These are phyloP conservation scores for Mortierella polycephala DNA, from an alignment of 371 early-diverging fungal genomes.

Conservation along the genomic window DNA sequence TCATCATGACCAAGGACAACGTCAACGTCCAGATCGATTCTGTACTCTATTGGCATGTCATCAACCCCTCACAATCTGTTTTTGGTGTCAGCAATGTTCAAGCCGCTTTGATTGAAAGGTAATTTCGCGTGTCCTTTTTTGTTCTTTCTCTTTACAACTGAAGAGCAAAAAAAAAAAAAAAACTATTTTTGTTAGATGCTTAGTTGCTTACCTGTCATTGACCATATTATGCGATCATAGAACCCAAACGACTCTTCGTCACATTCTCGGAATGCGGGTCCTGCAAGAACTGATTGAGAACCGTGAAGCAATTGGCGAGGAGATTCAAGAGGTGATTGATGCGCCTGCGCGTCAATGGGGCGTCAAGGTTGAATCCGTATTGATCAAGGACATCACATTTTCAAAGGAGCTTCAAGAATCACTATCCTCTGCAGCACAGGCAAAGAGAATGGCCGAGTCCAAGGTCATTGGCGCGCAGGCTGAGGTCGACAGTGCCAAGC, in stretches of 20 bases:
- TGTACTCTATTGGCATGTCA: constrained; percentile 88
- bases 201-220: neutral
- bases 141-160: neutral
- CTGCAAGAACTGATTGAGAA: constrained; percentile 88
- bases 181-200: no score
- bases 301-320: constrained; percentile 86
- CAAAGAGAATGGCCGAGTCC: constrained; percentile 87
- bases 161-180: no score
- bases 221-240: constrained; percentile 23
- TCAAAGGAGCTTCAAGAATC: constrained; percentile 84
- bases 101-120: constrained; percentile 78
- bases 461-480: constrained; percentile 93
- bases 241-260: constrained; percentile 81
- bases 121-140: neutral
- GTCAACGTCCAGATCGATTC: constrained; percentile 73
- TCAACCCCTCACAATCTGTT: constrained; percentile 84
- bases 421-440: constrained; percentile 90
- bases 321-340: constrained; percentile 80
- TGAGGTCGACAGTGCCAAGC: constrained; percentile 90
- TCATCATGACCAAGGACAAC: constrained; percentile 55
- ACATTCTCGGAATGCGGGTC: constrained; percentile 73
- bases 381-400: constrained; percentile 91
- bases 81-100: constrained; percentile 82
- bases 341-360: constrained; percentile 82
- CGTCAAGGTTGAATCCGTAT: constrained; percentile 76